Conservation (phyloP, 495 filamentous ascomycete species). For the Annulohypoxylon bovei region DNA sequence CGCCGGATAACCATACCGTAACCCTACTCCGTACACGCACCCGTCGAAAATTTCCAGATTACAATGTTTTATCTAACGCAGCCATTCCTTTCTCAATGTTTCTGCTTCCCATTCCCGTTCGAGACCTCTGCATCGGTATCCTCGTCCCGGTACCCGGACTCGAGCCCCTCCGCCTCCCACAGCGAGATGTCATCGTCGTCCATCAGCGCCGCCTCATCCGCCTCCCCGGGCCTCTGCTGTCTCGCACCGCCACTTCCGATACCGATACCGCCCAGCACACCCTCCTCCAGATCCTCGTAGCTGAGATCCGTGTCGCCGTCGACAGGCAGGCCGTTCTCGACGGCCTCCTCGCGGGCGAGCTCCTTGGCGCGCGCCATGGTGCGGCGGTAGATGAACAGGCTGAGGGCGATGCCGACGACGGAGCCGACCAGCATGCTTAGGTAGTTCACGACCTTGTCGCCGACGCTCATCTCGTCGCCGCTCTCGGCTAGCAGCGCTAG, state of each 20-base stretch:
- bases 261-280: constrained; percentile 24
- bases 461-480: constrained; percentile 69
- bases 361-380: constrained; percentile 86
- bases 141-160: constrained; percentile 54
- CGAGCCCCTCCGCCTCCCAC: constrained; percentile 58
- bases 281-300: constrained; percentile 42
- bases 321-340: constrained; percentile 20
- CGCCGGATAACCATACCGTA: constrained; percentile 18
- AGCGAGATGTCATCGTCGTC: constrained; percentile 71
- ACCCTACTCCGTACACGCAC: neutral
- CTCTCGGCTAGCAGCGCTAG: constrained; percentile 76
- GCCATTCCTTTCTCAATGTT: neutral
- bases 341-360: constrained; percentile 82
- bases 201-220: constrained; percentile 56
- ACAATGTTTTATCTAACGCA: constrained; percentile 3
- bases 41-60: neutral
- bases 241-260: no score
- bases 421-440: constrained; percentile 76
- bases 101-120: neutral
- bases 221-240: constrained; percentile 45
- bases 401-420: constrained; percentile 76
- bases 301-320: constrained; percentile 51
- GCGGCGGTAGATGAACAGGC: constrained; percentile 84
- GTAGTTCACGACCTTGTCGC: constrained; percentile 81
- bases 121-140: constrained; percentile 8